Base-by-base conservation (phyloP, 768 basidiomycete species). In the Termitomyces sp. region DNA sequence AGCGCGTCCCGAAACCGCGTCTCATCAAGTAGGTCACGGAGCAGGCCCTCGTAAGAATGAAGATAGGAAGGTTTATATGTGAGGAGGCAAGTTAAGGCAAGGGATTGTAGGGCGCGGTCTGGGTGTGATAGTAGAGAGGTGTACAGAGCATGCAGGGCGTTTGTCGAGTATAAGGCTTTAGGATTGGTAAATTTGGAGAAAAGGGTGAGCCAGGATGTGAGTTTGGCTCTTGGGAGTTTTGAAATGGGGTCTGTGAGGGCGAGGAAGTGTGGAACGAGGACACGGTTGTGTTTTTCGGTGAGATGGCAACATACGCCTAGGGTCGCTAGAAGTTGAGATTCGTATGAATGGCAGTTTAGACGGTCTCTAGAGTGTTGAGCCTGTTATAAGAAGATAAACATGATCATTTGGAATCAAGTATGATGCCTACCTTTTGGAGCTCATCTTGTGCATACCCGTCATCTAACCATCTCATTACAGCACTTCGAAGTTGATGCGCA, bases 101-200 rank as follows among this genome's bases (percentile, higher is more conserved):
- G 74, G 8, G 73, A 77, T 72, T 97, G 96, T 2, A 98, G 74
- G 3, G 82, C 65, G 14, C 84, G 83, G 62, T 98, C 94, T 3
- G 94, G 91, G 61, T 94, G 87, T 5, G 94, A 87, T 24, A 98
- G 80, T 22, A 92, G 79, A n/a, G 80, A 73, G 14, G 79, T 77
- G 71, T 94, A 96, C 24, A 93, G 67, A 1, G 74, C 52, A 43
- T 80, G 82, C 5, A 98, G 77, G 0, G 78, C 77, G 9, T 87
- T 79, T 0, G 90, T 82, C 7, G 83, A 78, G 66, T 85, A 81
- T 2, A 95, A 74, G 0, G 93, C 91, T 72, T 92, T 96, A n/a
- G 95, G 96, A 66, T 98, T 98, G 63, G 75, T 74, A 68, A 99
- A 91, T 68, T 94, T 96, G 51, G 90, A 80, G 70, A 98, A 92